A percentile compares a stretch with the other conserved stretches of the same genome.
Conservation (phyloP, 805 yeast species). For the Candida maris region DNA sequence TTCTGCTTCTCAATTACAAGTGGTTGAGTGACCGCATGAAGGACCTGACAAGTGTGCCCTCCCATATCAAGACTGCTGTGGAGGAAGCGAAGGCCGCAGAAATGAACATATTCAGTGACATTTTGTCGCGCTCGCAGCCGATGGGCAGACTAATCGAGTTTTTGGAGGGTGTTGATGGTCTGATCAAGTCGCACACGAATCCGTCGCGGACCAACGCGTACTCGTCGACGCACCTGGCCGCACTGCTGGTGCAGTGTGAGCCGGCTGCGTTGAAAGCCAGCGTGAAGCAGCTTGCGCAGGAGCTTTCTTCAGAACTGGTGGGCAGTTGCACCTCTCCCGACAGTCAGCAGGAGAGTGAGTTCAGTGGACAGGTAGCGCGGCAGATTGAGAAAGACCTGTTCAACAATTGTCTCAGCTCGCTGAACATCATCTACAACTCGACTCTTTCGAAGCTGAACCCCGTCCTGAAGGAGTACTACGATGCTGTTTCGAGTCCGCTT, state of each 20-base stretch:
- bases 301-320: conserved; percentile 50
- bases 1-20: conserved; percentile 50
- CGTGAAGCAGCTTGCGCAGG: conserved; percentile 51
- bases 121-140: conserved; percentile 43
- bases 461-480: conserved; percentile 54
- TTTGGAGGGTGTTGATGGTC: conserved; percentile 57
- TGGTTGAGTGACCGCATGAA: conserved; percentile 44
- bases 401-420: conserved; percentile 64
- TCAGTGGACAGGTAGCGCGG: conserved; percentile 24
- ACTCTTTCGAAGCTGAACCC: conserved; percentile 52
- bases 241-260: conserved; percentile 56
- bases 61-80: conserved; percentile 24
- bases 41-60: conserved; percentile 22
- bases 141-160: conserved; percentile 68
- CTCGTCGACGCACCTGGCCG: conserved; percentile 53
- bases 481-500: conserved; percentile 27
- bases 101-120: conserved; percentile 40
- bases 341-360: conserved; percentile 24
- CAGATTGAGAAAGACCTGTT: conserved; percentile 52
- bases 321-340: conserved; percentile 23
- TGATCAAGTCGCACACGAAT: conserved; percentile 40
- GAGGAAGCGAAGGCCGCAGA: conserved; percentile 32
- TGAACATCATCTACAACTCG: conserved; percentile 57
- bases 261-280: conserved; percentile 52
- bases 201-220: conserved; percentile 63